Percentiles rank a stretch among this genome's conserved stretches.
Evolutionary conservation across 176 grass and related monocot genomes (phyloP).

Genomic region (maize (Zea mays)): Zm-B73-REFERENCE-NAM-5.0 NC_050103.1:154220001-154220500

Average conservation of each 20-base stretch:
- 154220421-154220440: slow-evolving; percentile 26
- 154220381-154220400: slow-evolving; percentile 70
- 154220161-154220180: neutral
- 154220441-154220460: slow-evolving; percentile 3
- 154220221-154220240: neutral
- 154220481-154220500: slow-evolving; percentile 15
- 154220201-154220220: slow-evolving; percentile 25
- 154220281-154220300: slow-evolving; percentile 13
- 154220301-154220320: slow-evolving; percentile 60
- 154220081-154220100: slow-evolving; percentile 3
- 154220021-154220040: neutral
- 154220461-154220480: slow-evolving; percentile 5
- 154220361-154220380: slow-evolving; percentile 77
- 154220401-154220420: slow-evolving; percentile 46
- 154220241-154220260: neutral
- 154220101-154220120: neutral
- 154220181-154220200: neutral
- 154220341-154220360: slow-evolving; percentile 68
- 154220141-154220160: neutral
- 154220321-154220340: slow-evolving; percentile 83
- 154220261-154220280: neutral
- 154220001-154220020: neutral
- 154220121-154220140: slow-evolving; percentile 2
- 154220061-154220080: neutral
- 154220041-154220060: neutral